Base-by-base conservation (phyloP, 306 rosid genomes). In the Calophaca sinica region DNA sequence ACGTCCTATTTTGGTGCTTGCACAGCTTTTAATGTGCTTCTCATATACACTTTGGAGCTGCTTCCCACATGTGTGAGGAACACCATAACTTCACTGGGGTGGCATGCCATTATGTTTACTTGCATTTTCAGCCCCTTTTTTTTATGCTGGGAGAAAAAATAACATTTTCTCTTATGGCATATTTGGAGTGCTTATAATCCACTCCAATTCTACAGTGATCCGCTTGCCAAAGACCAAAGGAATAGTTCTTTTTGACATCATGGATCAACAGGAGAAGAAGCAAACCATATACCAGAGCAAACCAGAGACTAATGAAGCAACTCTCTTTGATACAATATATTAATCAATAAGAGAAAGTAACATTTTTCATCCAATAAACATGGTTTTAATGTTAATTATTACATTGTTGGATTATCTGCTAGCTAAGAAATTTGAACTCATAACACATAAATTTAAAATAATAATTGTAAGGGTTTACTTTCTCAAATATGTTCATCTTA, bases 11-110 rank as follows among this genome's bases (percentile, higher is more conserved):
- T 84, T 3, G n/a, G 82, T 4, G 46, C 76, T 2, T 4, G 55
- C 0, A 51, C 75, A 2, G 79, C 84, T 4, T 70, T 36, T 12
- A 70, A 77, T 44, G 38, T 84, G 38, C 6, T 80, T 8, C 59
- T 82, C 0, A 67, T 84, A 35, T 84, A 51, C 46, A 78, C 65
- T 0, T 31, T 80, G 12, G 84, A 84, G 77, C 1, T 84, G 45
- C 80, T 84, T 33, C 84, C 87, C 2, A 80, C 85, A 4, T 35
- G 80, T 49, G 85, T 84, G 53, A 84, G 85, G 68, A 84, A 80
- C 71, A 76, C 81, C 7, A 58, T 75, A 2, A 68, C 83, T 0
- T 49, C 85, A 0, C 28, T 80, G 67, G 58, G 68, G 60, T 48
- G 87, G 51, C 87, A 80, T 8, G 72, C 76, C 1, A 29, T 59